phyloP scores from a whole-genome alignment of 2,329 filamentous ascomycete species.

The Exophiala sp. region DNA sequence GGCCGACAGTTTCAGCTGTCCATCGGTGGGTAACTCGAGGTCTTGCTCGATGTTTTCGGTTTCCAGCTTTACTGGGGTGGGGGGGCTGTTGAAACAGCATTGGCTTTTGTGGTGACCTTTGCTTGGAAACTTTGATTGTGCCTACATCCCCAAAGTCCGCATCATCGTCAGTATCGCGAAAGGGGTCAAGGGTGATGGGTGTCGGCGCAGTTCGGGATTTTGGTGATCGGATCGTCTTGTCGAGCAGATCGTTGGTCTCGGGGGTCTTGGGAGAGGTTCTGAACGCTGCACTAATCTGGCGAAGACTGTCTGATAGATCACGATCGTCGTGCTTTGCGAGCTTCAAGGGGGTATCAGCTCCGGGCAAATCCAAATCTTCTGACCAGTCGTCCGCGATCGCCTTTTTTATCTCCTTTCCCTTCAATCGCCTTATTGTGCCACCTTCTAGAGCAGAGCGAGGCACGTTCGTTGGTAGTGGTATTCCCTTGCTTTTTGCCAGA shows the following conservation, averaged over 20 bases:
- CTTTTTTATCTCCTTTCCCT: constrained; percentile 65
- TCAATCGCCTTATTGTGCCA: constrained; percentile 86
- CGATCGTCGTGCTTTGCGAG: constrained; percentile 58
- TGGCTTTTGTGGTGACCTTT: constrained; percentile 47
- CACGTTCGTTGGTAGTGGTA: constrained; percentile 80
- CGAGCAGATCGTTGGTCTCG: constrained; percentile 31
- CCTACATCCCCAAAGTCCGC: constrained; percentile 58
- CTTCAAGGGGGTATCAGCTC: constrained; percentile 52
- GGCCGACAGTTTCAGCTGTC: constrained; percentile 55
- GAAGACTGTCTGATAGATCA: constrained; percentile 61
- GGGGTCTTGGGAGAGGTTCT: constrained; percentile 34
- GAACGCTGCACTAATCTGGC: constrained; percentile 55
- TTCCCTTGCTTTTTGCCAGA: constrained; percentile 79
- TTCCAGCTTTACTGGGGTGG: constrained; percentile 35
- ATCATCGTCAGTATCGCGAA: constrained; percentile 57
- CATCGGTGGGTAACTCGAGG: constrained; percentile 63
- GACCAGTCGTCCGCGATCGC: constrained; percentile 75
- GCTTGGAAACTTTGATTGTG: constrained; percentile 64
- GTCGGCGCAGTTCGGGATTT: constrained; percentile 47
- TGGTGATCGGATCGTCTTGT: constrained; percentile 39
- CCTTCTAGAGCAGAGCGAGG: constrained; percentile 84
- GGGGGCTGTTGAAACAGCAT: constrained; percentile 35
- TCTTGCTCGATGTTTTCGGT: constrained; percentile 68
- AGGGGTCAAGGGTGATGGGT: constrained; percentile 54
- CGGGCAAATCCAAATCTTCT: constrained; percentile 66